A percentile compares a stretch with the other conserved stretches of the same genome.
These are phyloP conservation scores for Eucalyptus urophylla DNA, from an alignment of 345 rosid species.

Conservation along the genomic window DNA sequence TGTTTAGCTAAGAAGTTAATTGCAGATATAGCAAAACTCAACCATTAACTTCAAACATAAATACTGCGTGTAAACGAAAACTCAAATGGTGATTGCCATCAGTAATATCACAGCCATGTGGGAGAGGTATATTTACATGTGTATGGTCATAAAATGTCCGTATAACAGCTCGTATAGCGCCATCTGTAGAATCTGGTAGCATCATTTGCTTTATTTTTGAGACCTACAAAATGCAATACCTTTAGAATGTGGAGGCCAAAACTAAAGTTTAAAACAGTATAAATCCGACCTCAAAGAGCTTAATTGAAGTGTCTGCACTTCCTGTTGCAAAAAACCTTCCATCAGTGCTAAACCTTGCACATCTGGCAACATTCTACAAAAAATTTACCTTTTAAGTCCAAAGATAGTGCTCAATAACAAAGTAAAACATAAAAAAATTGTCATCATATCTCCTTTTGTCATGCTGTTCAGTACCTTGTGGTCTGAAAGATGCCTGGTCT, in stretches of 20 bases:
- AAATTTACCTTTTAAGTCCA: not conserved
- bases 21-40: not conserved
- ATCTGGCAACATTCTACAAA: conserved; percentile 67
- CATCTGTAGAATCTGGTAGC: conserved; percentile 51
- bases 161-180: conserved; percentile 56
- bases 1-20: not conserved
- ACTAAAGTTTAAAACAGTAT: not conserved
- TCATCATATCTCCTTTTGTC: not conserved
- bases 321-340: conserved; percentile 83
- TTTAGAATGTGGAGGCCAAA: not conserved
- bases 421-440: not conserved
- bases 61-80: not conserved
- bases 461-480: conserved; percentile 42
- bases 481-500: conserved; percentile 59
- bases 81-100: not conserved
- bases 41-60: not conserved
- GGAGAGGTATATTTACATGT: conserved; percentile 20
- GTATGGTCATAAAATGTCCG: conserved; percentile 79
- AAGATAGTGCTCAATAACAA: not conserved
- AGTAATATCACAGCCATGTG: not conserved
- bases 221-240: conserved; percentile 20
- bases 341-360: conserved; percentile 84
- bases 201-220: conserved; percentile 82
- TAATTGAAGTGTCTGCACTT: conserved; percentile 78
- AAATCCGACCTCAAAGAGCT: conserved; percentile 64